A percentile compares a stretch with the other conserved stretches of the same genome.
Conservation (phyloP, 1,284 basidiomycete genomes). For the Ustilago crameri region DNA sequence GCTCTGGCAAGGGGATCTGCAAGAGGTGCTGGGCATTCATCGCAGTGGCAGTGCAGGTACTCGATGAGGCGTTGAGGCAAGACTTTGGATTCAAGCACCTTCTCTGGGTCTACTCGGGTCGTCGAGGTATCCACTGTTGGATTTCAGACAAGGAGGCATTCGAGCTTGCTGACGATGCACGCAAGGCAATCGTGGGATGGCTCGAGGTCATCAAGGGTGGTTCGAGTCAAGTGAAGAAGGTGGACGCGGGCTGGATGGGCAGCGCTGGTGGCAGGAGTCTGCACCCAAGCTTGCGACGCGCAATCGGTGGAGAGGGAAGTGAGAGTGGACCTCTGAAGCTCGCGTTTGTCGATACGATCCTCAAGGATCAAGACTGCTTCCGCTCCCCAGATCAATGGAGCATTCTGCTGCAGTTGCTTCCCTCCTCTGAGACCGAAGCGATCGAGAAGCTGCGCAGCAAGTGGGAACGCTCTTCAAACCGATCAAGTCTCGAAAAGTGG, state of each 20-base stretch:
- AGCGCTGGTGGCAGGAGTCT: slow-evolving; percentile 74
- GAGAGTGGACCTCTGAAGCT: slow-evolving; percentile 71
- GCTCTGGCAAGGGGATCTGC: slow-evolving; percentile 90
- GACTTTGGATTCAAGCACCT: slow-evolving; percentile 84
- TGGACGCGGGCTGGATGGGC: slow-evolving; percentile 73
- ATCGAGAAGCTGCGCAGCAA: slow-evolving; percentile 71
- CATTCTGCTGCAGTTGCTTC: slow-evolving; percentile 79
- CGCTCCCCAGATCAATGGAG: slow-evolving; percentile 78
- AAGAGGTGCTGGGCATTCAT: slow-evolving; percentile 95
- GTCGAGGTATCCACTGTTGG: slow-evolving; percentile 98
- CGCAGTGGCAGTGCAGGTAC: slow-evolving; percentile 86
- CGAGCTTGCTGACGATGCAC: slow-evolving; percentile 88
- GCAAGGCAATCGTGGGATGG: slow-evolving; percentile 85
- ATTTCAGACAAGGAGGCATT: slow-evolving; percentile 90
- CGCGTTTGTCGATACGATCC: slow-evolving; percentile 77
- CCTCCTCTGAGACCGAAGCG: slow-evolving; percentile 68
- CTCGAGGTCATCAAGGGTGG: slow-evolving; percentile 84
- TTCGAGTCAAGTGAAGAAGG: slow-evolving; percentile 84
- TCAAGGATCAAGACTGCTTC: slow-evolving; percentile 90
- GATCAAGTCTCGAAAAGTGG: slow-evolving; percentile 79
- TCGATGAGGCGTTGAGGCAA: slow-evolving; percentile 80
- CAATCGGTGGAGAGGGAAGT: slow-evolving; percentile 67
- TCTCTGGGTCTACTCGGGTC: slow-evolving; percentile 98
- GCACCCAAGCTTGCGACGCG: slow-evolving; percentile 63
- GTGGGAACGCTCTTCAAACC: slow-evolving; percentile 75